phyloP scores from a whole-genome alignment of 257 asterid genomes.

The Solanum medicagineum region DNA sequence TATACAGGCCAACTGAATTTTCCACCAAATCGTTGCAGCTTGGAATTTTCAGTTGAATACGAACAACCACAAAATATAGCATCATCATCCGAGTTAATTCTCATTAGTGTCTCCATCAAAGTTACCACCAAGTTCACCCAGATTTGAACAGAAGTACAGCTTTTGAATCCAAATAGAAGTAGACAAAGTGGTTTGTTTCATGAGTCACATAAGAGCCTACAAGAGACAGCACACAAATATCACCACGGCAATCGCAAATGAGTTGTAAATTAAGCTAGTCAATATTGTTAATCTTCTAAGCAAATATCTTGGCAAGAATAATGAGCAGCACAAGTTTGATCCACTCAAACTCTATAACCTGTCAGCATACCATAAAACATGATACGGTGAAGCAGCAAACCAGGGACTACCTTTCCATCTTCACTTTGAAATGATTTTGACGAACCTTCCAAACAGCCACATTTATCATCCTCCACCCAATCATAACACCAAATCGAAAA shows the following conservation, averaged over 20 bases:
- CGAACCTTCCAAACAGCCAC: background rate
- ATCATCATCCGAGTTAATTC: background rate
- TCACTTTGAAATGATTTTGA: background rate
- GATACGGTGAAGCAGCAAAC: background rate
- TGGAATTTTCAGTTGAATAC: constrained; percentile 28
- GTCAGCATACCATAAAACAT: background rate
- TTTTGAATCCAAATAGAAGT: constrained; percentile 94
- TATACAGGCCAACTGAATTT: constrained; percentile 31
- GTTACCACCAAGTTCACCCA: constrained; percentile 40
- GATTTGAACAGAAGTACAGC: constrained; percentile 95
- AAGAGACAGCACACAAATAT: background rate
- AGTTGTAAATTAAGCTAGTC: background rate
- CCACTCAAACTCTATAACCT: background rate
- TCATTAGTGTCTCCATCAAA: constrained; percentile 8
- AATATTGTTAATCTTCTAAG: background rate
- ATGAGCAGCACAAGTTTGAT: background rate
- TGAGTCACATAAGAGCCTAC: constrained; percentile 96
- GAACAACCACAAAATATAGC: constrained; percentile 24
- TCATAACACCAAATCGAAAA: background rate
- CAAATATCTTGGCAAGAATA: background rate
- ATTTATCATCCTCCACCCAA: background rate
- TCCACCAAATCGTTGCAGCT: constrained; percentile 15
- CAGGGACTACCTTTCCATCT: background rate
- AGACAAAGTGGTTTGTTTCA: constrained; percentile 97
- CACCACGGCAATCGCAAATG: background rate